phyloP scores from a whole-genome alignment of 345 rosid species.

The Mercurialis annua region DNA sequence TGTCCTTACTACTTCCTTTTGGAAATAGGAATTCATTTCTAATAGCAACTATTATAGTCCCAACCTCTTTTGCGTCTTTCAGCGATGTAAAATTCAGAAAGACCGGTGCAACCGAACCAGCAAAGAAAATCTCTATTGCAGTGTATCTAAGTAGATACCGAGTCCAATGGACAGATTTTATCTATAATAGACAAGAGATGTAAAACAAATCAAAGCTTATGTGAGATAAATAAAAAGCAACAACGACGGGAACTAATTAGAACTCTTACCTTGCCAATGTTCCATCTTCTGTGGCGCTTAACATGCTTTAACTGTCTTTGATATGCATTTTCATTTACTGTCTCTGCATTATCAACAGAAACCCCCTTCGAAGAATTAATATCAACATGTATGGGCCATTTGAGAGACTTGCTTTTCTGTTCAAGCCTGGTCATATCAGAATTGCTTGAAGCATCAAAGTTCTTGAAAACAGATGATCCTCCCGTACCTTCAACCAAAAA shows the following conservation, averaged over 20 bases:
- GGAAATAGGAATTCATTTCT: conserved; percentile 86
- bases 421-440: conserved; percentile 55
- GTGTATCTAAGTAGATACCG: conserved; percentile 95
- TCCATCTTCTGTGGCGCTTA: conserved; percentile 94
- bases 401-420: conserved; percentile 52
- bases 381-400: conserved; percentile 48
- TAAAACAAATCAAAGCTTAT: conserved; percentile 21
- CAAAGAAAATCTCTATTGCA: conserved; percentile 78
- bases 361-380: conserved; percentile 43
- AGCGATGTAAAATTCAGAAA: conserved; percentile 75
- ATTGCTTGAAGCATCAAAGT: conserved; percentile 45
- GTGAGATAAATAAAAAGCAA: conserved; percentile 17
- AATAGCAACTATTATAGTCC: conserved; percentile 70
- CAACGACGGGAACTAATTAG: conserved; percentile 6
- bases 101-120: conserved; percentile 65
- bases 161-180: conserved; percentile 86
- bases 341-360: conserved; percentile 39
- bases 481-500: conserved; percentile 90
- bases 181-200: conserved; percentile 41
- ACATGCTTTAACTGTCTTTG: conserved; percentile 52
- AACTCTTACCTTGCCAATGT: conserved; percentile 61
- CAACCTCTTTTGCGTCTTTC: conserved; percentile 87
- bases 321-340: conserved; percentile 38
- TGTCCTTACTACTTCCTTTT: conserved; percentile 79
- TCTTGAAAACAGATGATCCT: conserved; percentile 80